phyloP scores from a whole-genome alignment of 345 rosid species.

The Syzygium jambos region DNA sequence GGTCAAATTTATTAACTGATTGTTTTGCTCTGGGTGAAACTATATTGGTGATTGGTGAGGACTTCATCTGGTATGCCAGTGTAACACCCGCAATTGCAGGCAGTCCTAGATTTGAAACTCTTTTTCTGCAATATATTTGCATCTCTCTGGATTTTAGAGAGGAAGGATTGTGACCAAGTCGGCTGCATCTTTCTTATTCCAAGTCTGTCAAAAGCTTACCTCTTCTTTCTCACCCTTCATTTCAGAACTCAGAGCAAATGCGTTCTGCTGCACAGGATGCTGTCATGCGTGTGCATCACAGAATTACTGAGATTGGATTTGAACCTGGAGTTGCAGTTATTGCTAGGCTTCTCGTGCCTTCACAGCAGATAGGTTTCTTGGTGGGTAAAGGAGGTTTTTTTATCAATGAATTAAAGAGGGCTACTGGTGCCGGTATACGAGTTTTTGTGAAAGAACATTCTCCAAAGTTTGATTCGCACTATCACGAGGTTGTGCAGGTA shows the following conservation, averaged over 20 bases:
- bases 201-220: background rate
- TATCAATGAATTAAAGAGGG: slow-evolving; percentile 65
- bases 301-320: slow-evolving; percentile 69
- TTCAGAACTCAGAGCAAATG: slow-evolving; percentile 57
- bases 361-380: slow-evolving; percentile 52
- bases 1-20: background rate
- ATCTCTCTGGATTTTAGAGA: background rate
- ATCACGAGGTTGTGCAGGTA: slow-evolving; percentile 80
- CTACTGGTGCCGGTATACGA: slow-evolving; percentile 61
- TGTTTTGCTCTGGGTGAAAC: background rate
- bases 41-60: background rate
- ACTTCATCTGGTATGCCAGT: background rate
- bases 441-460: slow-evolving; percentile 57
- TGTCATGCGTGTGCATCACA: slow-evolving; percentile 57
- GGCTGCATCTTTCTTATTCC: background rate
- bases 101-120: background rate
- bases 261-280: slow-evolving; percentile 74
- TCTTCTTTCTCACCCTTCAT: slow-evolving; percentile 11
- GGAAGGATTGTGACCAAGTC: background rate
- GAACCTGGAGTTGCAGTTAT: slow-evolving; percentile 58
- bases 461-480: slow-evolving; percentile 35
- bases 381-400: slow-evolving; percentile 70
- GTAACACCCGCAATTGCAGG: background rate
- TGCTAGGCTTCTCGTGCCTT: slow-evolving; percentile 65
- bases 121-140: background rate